Evolutionary conservation across 805 yeast genomes (phyloP).

Genomic region (Dipodascus albidus): DNA sequence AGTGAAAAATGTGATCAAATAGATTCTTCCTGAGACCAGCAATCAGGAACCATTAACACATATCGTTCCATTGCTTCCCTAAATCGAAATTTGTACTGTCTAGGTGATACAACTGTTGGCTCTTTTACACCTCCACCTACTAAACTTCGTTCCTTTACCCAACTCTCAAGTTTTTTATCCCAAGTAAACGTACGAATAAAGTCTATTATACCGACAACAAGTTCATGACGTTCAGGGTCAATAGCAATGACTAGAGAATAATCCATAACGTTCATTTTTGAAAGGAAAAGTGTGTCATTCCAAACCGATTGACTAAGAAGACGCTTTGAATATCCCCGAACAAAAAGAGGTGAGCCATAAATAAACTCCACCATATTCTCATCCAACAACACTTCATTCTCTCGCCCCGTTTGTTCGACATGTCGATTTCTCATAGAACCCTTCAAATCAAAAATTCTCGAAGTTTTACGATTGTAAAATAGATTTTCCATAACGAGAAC

Average conservation of each 20-base stretch:
- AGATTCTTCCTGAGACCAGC: neutral
- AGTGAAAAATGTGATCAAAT: no score
- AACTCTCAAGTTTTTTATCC: slow-evolving; percentile 96
- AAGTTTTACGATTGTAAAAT: slow-evolving; percentile 70
- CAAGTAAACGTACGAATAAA: slow-evolving; percentile 94
- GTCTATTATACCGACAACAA: slow-evolving; percentile 89
- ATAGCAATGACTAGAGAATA: slow-evolving; percentile 92
- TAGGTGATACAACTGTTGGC: slow-evolving; percentile 95
- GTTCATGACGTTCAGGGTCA: slow-evolving; percentile 44
- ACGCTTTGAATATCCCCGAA: slow-evolving; percentile 82
- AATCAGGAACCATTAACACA: slow-evolving; percentile 85
- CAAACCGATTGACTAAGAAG: slow-evolving; percentile 78
- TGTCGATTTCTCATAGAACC: slow-evolving; percentile 98
- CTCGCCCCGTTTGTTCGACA: slow-evolving; percentile 91
- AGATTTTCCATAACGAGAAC: slow-evolving; percentile 92
- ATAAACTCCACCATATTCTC: slow-evolving; percentile 98
- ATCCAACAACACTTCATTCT: slow-evolving; percentile 86
- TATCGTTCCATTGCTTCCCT: slow-evolving; percentile 97
- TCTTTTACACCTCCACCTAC: slow-evolving; percentile 81
- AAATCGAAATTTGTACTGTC: slow-evolving; percentile 87
- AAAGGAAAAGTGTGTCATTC: slow-evolving; percentile 88
- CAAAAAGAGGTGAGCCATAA: slow-evolving; percentile 90
- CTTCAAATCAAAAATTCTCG: slow-evolving; percentile 85
- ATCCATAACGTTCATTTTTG: slow-evolving; percentile 98
- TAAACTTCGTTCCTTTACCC: slow-evolving; percentile 94